Evolutionary conservation across 2,329 filamentous ascomycete species (phyloP).

Genomic region (Pyrenophora seminiperda): DNA sequence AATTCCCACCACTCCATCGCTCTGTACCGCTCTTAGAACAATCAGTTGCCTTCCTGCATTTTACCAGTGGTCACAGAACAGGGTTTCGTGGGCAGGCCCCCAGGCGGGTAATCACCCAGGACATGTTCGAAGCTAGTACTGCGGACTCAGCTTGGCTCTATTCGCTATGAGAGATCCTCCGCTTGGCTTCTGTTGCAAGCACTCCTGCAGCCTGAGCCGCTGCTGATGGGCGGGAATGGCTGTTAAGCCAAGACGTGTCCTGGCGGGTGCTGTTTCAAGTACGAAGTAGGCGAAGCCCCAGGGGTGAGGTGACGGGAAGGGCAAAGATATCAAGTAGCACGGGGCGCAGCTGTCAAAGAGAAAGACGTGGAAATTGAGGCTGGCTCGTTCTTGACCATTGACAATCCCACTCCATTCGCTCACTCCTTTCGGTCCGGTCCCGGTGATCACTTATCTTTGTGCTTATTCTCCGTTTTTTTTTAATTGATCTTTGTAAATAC

Average conservation of each 20-base stretch:
- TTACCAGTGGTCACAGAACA: conserved; percentile 6
- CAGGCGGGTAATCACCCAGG: conserved; percentile 8
- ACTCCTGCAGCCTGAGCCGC: conserved; percentile 6
- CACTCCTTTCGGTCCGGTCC: conserved; percentile 3
- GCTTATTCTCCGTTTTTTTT: conserved; percentile 8
- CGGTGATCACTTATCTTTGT: conserved; percentile 10
- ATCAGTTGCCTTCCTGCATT: neutral
- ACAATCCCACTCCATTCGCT: conserved; percentile 2
- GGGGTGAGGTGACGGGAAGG: conserved; percentile 2
- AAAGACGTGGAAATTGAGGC: conserved; percentile 6
- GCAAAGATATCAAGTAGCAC: conserved; percentile 9
- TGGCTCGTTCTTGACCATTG: conserved; percentile 3
- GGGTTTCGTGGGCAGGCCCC: neutral
- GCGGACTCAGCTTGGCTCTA: conserved; percentile 5
- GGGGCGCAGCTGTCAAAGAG: conserved; percentile 1
- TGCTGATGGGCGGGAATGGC: conserved; percentile 3
- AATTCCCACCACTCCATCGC: neutral
- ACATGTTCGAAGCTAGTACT: conserved; percentile 7
- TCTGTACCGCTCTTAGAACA: neutral
- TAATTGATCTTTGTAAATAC: conserved; percentile 11
- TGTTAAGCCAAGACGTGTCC: conserved; percentile 9
- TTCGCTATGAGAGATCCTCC: neutral
- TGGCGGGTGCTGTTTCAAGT: conserved; percentile 13
- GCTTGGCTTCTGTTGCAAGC: conserved; percentile 8
- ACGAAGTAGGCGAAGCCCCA: conserved; percentile 3